These are phyloP conservation scores for Diplodia mutila DNA, from an alignment of 2,329 filamentous ascomycete genomes.

Conservation along the genomic window DNA sequence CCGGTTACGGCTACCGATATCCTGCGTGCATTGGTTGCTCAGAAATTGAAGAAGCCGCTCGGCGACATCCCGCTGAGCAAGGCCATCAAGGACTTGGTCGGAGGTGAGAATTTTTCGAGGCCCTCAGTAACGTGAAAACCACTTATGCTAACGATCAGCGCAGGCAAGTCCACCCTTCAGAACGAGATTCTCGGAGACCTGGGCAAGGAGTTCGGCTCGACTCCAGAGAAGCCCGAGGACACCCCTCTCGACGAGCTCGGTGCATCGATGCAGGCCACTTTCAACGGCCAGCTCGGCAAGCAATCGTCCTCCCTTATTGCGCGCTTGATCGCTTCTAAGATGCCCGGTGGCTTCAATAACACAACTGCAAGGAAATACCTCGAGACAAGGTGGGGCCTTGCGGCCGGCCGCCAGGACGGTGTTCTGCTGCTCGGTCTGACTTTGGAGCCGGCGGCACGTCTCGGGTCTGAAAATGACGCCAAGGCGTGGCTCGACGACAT, in stretches of 20 bases:
- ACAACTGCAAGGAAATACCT: constrained; percentile 93
- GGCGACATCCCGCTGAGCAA: constrained; percentile 89
- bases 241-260: constrained; percentile 93
- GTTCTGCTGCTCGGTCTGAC: constrained; percentile 86
- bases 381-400: constrained; percentile 90
- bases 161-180: constrained; percentile 96
- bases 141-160: constrained; percentile 25
- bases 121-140: not conserved
- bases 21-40: constrained; percentile 84
- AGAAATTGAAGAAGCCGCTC: constrained; percentile 95
- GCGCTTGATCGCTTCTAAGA: constrained; percentile 95
- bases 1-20: constrained; percentile 90
- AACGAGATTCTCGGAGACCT: constrained; percentile 98
- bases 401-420: constrained; percentile 84
- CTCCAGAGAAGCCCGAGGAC: constrained; percentile 97
- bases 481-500: constrained; percentile 91
- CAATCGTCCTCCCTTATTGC: constrained; percentile 92
- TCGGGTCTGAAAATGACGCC: constrained; percentile 86
- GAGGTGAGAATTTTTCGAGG: constrained; percentile 65
- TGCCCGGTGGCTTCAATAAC: constrained; percentile 99
- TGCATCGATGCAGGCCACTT: constrained; percentile 96
- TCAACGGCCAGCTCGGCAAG: constrained; percentile 97
- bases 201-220: constrained; percentile 97
- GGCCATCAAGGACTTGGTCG: constrained; percentile 97
- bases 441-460: constrained; percentile 85